Conservation (phyloP, 2,329 filamentous ascomycete genomes). For the Fusarium nurragi region DNA sequence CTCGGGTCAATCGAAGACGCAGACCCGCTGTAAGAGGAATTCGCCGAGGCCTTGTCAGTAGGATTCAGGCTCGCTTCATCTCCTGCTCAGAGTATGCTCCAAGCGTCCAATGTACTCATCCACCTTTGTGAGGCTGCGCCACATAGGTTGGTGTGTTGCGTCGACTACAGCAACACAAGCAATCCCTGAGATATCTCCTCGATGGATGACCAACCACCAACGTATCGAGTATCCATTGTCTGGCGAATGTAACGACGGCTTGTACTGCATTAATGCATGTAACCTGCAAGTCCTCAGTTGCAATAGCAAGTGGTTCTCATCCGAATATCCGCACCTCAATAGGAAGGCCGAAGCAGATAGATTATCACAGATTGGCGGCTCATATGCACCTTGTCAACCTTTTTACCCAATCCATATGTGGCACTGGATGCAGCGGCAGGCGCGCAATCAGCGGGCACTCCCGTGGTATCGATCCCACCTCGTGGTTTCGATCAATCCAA, state of each 20-base stretch:
- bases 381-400: conserved; percentile 26
- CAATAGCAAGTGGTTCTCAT: conserved; percentile 18
- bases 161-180: background rate
- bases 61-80: conserved; percentile 10
- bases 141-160: conserved; percentile 1
- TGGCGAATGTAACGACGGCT: background rate
- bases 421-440: conserved; percentile 39
- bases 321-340: conserved; percentile 32
- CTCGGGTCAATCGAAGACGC: conserved; percentile 29
- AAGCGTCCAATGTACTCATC: conserved; percentile 2
- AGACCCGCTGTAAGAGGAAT: conserved; percentile 16
- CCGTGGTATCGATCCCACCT: conserved; percentile 35
- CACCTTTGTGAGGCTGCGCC: background rate
- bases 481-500: conserved; percentile 30
- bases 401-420: conserved; percentile 28
- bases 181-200: background rate
- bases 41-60: conserved; percentile 7
- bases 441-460: conserved; percentile 43
- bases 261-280: too few relatives aligned
- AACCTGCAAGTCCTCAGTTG: conserved; percentile 6
- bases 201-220: background rate
- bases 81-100: background rate
- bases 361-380: conserved; percentile 18
- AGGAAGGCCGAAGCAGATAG: conserved; percentile 29
- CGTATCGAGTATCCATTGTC: conserved; percentile 12